Evolutionary conservation across 331 rosid genomes (phyloP).

Genomic region (Telfairia occidentalis): DNA sequence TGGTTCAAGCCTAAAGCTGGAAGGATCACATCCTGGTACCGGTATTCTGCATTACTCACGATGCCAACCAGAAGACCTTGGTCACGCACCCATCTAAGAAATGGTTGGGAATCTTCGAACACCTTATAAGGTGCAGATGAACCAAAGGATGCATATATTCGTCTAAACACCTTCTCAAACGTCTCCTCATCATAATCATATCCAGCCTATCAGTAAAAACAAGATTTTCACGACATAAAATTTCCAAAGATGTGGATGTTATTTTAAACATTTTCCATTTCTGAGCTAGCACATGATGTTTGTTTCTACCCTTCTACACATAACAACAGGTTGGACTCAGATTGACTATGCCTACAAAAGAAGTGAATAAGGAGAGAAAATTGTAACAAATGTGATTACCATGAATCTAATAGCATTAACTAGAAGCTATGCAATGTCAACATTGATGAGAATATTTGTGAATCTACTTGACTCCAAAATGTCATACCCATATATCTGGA

Average conservation of each 20-base stretch:
- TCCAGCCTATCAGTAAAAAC: slow-evolving; percentile 69
- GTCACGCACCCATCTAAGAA: slow-evolving; percentile 69
- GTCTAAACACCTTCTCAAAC: slow-evolving; percentile 81
- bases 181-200: slow-evolving; percentile 91
- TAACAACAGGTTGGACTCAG: background rate
- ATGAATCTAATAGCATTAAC: background rate
- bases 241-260: background rate
- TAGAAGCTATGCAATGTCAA: background rate
- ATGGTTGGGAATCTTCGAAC: slow-evolving; percentile 80
- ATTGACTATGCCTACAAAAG: background rate
- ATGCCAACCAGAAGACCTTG: slow-evolving; percentile 71
- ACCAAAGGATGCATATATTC: slow-evolving; percentile 79
- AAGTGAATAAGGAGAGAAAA: background rate
- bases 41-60: slow-evolving; percentile 77
- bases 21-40: slow-evolving; percentile 81
- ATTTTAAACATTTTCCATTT: background rate
- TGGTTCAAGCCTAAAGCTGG: slow-evolving; percentile 66
- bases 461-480: background rate
- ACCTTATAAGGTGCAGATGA: slow-evolving; percentile 76
- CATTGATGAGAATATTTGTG: background rate
- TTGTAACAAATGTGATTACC: background rate
- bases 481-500: background rate
- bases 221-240: slow-evolving; percentile 14
- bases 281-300: background rate
- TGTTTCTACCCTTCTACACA: background rate